These are phyloP conservation scores for Inga laurina DNA, from an alignment of 306 rosid species.

Conservation along the genomic window DNA sequence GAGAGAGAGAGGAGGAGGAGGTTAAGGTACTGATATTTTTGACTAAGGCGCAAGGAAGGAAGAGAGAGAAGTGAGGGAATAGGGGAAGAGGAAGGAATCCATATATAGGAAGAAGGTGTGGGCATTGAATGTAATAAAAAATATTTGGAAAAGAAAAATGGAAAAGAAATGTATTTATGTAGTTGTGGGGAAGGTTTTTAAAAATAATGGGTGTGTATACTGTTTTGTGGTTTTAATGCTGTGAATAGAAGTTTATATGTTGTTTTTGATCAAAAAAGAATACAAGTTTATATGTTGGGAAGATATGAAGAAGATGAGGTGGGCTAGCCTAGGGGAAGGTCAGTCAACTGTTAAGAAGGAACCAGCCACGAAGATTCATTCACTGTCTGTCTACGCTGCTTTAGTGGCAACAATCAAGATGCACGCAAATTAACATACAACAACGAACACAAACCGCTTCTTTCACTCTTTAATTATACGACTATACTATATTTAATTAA, in stretches of 20 bases:
- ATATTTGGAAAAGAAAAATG: background rate
- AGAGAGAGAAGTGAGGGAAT: constrained; percentile 34
- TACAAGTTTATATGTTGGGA: background rate
- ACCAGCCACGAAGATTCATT: constrained; percentile 68
- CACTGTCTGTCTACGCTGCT: background rate
- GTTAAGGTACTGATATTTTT: background rate
- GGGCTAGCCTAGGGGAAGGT: constrained; percentile 47
- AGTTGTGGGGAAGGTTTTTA: background rate
- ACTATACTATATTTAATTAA: no score
- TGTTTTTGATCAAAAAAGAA: background rate
- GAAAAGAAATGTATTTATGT: background rate
- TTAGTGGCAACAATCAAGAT: background rate
- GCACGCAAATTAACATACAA: background rate
- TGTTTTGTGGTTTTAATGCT: no score
- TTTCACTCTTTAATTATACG: background rate
- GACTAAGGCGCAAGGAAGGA: constrained; percentile 6
- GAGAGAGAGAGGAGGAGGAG: background rate
- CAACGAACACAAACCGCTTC: background rate
- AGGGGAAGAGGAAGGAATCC: constrained; percentile 47
- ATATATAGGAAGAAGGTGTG: constrained; percentile 46
- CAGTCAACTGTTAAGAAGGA: constrained; percentile 55
- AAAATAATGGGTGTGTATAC: background rate
- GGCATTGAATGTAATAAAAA: background rate
- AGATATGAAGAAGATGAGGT: constrained; percentile 32
- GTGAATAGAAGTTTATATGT: background rate